phyloP scores from a whole-genome alignment of 768 basidiomycete genomes.

The Kwoniella mangroviensis region DNA sequence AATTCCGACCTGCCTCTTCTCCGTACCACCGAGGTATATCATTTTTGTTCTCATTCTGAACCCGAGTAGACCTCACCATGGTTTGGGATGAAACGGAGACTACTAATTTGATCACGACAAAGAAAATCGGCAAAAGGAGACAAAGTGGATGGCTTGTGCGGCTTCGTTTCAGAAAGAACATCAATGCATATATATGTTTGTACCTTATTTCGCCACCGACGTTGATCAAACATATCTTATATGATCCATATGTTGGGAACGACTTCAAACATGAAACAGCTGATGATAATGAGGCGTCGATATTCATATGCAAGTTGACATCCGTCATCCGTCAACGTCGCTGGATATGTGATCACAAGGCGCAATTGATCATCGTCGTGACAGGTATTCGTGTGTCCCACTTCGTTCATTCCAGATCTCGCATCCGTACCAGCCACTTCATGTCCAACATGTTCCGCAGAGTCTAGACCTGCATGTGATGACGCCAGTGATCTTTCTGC shows the following conservation, averaged over 20 bases:
- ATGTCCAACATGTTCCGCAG: background rate
- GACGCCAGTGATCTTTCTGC: background rate
- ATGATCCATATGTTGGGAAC: background rate
- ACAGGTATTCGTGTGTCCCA: too few species aligned
- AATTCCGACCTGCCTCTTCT: constrained; percentile 5
- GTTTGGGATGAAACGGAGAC: constrained; percentile 1
- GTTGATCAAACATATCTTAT: background rate
- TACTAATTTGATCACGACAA: too few species aligned
- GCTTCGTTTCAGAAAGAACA: constrained; percentile 17
- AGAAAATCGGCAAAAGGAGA: background rate
- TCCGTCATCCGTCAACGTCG: background rate
- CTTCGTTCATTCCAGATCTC: too few species aligned
- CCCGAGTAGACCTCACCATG: background rate
- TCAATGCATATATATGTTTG: background rate
- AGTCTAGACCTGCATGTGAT: background rate
- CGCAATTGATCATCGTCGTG: too few species aligned
- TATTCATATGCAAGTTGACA: background rate
- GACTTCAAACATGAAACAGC: background rate
- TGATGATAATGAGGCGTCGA: background rate
- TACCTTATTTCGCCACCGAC: too few species aligned
- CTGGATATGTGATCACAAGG: background rate
- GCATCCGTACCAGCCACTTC: background rate
- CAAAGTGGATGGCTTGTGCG: constrained; percentile 7
- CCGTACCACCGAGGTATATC: constrained; percentile 12
- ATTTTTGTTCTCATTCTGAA: background rate